phyloP scores from a whole-genome alignment of 805 yeast genomes.

The Metschnikowia santaceciliae region DNA sequence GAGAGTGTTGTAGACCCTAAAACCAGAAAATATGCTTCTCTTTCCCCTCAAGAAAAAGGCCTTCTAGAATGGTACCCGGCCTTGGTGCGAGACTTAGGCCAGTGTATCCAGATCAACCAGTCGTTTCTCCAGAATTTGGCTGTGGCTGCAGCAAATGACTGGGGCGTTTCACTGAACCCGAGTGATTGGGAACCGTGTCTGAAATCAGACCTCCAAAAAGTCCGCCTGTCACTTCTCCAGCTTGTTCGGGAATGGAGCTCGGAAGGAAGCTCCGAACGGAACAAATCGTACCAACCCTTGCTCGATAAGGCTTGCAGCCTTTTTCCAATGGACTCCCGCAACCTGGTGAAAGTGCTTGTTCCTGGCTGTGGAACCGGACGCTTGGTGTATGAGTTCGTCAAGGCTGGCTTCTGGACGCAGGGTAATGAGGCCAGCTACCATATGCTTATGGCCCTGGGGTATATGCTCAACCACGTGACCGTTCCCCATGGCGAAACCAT shows the following conservation, averaged over 20 bases:
- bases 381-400: conserved; percentile 51
- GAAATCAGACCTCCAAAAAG: conserved; percentile 50
- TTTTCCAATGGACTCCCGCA: conserved; percentile 38
- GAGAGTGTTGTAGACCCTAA: conserved; percentile 34
- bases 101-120: conserved; percentile 44
- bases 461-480: conserved; percentile 46
- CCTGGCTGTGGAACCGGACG: conserved; percentile 69
- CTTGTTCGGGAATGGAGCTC: conserved; percentile 59
- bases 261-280: conserved; percentile 49
- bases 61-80: conserved; percentile 49
- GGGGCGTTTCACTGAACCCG: conserved; percentile 46
- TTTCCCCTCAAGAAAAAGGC: conserved; percentile 38
- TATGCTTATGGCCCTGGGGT: conserved; percentile 57
- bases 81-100: conserved; percentile 37
- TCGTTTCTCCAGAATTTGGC: conserved; percentile 44
- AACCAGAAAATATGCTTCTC: conserved; percentile 20
- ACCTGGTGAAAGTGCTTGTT: conserved; percentile 42
- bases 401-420: conserved; percentile 55
- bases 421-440: conserved; percentile 67
- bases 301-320: conserved; percentile 28
- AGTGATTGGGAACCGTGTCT: conserved; percentile 41
- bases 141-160: conserved; percentile 37
- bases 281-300: conserved; percentile 34
- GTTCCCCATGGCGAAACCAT: conserved; percentile 38
- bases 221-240: conserved; percentile 52